Evolutionary conservation across 371 early-diverging fungal genomes (phyloP).

Genomic region (Mortierella polycephala): DNA sequence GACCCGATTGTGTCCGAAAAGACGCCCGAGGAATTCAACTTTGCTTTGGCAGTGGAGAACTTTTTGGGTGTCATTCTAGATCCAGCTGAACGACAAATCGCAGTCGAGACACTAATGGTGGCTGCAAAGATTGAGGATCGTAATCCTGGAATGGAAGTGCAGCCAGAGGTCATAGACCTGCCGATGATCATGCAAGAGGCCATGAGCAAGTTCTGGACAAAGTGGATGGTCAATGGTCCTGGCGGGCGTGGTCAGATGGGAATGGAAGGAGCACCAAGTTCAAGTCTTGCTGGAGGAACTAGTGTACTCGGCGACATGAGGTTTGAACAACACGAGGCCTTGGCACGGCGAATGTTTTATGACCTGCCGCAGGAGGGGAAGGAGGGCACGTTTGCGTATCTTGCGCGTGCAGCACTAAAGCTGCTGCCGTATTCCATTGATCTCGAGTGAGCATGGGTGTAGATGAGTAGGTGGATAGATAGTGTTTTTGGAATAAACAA

Average conservation of each 20-base stretch:
- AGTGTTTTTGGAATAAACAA: background rate
- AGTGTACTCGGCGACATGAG: slow-evolving; percentile 40
- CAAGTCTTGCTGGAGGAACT: background rate
- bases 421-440: slow-evolving; percentile 49
- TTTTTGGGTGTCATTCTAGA: slow-evolving; percentile 77
- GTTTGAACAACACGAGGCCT: slow-evolving; percentile 70
- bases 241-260: slow-evolving; percentile 26
- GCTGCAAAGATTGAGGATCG: slow-evolving; percentile 73
- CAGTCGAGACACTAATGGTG: slow-evolving; percentile 76
- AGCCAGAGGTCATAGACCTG: slow-evolving; percentile 67
- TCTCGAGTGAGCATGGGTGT: slow-evolving; percentile 17
- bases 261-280: slow-evolving; percentile 5
- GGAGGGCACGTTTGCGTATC: slow-evolving; percentile 76
- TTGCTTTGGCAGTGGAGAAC: slow-evolving; percentile 81
- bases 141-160: slow-evolving; percentile 69
- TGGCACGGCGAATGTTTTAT: slow-evolving; percentile 81
- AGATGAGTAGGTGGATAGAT: background rate
- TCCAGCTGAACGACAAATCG: slow-evolving; percentile 88
- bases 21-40: slow-evolving; percentile 86
- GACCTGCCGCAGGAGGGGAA: slow-evolving; percentile 78
- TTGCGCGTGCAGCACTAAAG: slow-evolving; percentile 58
- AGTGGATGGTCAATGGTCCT: slow-evolving; percentile 66
- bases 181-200: slow-evolving; percentile 73
- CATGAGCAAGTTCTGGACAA: slow-evolving; percentile 73
- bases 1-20: slow-evolving; percentile 89